phyloP scores from a whole-genome alignment of 2,329 filamentous ascomycete species.

The Knoxdaviesia proteae region DNA sequence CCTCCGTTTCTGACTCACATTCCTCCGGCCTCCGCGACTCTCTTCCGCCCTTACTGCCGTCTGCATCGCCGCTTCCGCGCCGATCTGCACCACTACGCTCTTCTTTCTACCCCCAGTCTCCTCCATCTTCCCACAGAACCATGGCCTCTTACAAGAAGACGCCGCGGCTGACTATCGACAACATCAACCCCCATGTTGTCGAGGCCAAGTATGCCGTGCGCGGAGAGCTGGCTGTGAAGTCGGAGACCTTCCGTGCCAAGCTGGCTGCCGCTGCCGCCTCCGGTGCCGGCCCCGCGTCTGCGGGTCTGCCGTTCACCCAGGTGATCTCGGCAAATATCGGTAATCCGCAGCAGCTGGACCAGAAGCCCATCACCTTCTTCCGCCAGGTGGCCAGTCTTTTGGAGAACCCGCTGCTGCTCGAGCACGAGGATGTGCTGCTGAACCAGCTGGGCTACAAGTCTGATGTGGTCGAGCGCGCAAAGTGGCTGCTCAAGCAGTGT shows the following conservation, averaged over 20 bases:
- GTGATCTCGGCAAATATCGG: slow-evolving; percentile 97
- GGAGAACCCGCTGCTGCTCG: slow-evolving; percentile 70
- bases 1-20: too few relatives aligned
- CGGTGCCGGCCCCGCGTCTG: background rate
- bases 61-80: too few relatives aligned
- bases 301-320: slow-evolving; percentile 58
- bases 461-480: slow-evolving; percentile 72
- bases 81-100: too few relatives aligned
- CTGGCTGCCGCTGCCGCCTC: slow-evolving; percentile 35
- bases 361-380: slow-evolving; percentile 99
- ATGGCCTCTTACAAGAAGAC: slow-evolving; percentile 15
- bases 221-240: slow-evolving; percentile 83
- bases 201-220: slow-evolving; percentile 90
- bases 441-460: slow-evolving; percentile 65
- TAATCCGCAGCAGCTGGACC: slow-evolving; percentile 95
- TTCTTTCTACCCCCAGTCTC: too few relatives aligned
- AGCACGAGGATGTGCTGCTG: slow-evolving; percentile 63
- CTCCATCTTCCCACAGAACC: slow-evolving; percentile 7
- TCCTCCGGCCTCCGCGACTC: too few relatives aligned
- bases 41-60: too few relatives aligned
- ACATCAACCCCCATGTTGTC: slow-evolving; percentile 80
- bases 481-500: slow-evolving; percentile 59
- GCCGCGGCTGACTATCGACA: slow-evolving; percentile 47
- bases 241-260: slow-evolving; percentile 68
- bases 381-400: slow-evolving; percentile 83